Evolutionary conservation across 2,329 filamentous ascomycete genomes (phyloP), one percentile per base, ranked within the genome.

Genomic region (Emergomyces orientalis): DNA sequence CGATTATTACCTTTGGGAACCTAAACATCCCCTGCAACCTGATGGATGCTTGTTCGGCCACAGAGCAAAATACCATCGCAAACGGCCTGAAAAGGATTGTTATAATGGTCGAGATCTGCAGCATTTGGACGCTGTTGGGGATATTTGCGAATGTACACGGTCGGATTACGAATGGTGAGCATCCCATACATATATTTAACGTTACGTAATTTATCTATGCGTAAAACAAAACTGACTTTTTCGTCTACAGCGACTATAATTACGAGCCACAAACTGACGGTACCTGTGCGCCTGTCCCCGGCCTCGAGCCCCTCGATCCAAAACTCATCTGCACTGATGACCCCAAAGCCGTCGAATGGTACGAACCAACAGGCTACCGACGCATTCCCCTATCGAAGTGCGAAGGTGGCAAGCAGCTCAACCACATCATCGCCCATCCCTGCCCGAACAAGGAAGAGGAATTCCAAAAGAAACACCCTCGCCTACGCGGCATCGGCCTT

Each of bases 31-130:
- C 2, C 78, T 87, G 64, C 84, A 89, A 67, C 78, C 88, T 9
- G 81, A 91, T 66, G 86, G 91, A 68, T 99, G 94, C 75, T 81
- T 99, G 2, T 99, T 99, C 71, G 94, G 94, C 0, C 95, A 97
- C 73, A 84, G 90, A 63, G 86, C 92, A 37, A 84, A 90, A 71
- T 99, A 97, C 71, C 85, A 96, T 70, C 90, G 94, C 73, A 99
- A 97, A 83, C 92, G 89, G 75, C 76, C 81, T n/a, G 85, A 87
- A 19, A 81, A 82, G 25, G 78, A 88, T 57, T 99, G 94, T 79
- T 96, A 87, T 80, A 97, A 96, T 70, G 86, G 88, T 60, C 83
- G 84, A 73, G 84, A 82, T 65, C 84, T 95, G 66, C 81, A 86
- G 67, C 85, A 86, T 66, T 80, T 93, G 32, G 88, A 92, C 75